Evolutionary conservation across 164 flowering plant genomes (phyloP).

Genomic region (Piper longum): DNA sequence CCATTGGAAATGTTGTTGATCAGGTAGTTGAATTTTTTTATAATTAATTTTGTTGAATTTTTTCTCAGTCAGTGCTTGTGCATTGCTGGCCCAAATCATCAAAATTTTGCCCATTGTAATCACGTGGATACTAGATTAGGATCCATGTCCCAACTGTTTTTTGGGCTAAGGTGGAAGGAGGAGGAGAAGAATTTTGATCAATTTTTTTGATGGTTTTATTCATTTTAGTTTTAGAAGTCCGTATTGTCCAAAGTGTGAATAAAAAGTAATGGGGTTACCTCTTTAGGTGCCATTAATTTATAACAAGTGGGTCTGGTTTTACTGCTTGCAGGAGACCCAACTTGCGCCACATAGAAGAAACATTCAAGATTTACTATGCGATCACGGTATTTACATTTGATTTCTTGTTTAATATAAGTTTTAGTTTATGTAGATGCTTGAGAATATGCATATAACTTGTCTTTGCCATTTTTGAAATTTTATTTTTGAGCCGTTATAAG

Average conservation of each 20-base stretch:
- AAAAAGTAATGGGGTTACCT: background rate
- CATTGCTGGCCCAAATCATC: too few relatives aligned
- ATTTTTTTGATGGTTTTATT: too few relatives aligned
- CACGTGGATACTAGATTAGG: background rate
- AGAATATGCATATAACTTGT: background rate
- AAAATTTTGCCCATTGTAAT: background rate
- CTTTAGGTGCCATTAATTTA: background rate
- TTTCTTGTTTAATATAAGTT: background rate
- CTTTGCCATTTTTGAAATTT: background rate
- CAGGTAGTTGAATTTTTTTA: conserved; percentile 39
- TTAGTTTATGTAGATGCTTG: background rate
- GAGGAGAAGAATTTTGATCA: too few relatives aligned
- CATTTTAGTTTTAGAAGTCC: too few relatives aligned
- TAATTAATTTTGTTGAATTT: background rate
- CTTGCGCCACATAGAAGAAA: conserved; percentile 72
- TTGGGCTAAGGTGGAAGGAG: too few relatives aligned
- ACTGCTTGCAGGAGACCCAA: conserved; percentile 80
- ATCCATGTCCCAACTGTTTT: background rate
- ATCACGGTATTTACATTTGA: conserved; percentile 41
- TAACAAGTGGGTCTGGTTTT: background rate
- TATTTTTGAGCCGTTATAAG: conserved; percentile 25
- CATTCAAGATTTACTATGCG: conserved; percentile 90
- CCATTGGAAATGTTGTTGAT: conserved; percentile 80
- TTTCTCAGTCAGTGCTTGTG: background rate
- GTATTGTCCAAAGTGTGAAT: too few relatives aligned